Conservation (phyloP, 2,329 filamentous ascomycete species). For the Triangularia verruculosa region DNA sequence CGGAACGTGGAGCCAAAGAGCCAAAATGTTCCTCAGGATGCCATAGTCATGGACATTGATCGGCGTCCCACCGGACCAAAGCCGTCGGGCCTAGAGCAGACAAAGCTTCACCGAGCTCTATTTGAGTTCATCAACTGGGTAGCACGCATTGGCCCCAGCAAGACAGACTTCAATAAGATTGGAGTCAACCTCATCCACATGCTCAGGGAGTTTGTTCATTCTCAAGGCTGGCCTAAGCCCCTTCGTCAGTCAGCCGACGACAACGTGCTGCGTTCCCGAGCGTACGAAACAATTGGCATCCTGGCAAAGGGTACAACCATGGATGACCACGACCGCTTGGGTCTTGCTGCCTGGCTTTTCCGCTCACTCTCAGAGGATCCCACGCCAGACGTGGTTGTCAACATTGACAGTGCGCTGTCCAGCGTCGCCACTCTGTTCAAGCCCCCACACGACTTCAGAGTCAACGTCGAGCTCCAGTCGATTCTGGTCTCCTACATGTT, state of each 20-base stretch:
- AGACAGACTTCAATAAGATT: slow-evolving; percentile 59
- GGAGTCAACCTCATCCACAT: slow-evolving; percentile 66
- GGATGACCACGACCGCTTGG: slow-evolving; percentile 50
- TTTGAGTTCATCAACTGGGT: slow-evolving; percentile 88
- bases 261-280: slow-evolving; percentile 68
- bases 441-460: slow-evolving; percentile 27
- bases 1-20: slow-evolving; percentile 40
- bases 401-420: slow-evolving; percentile 85
- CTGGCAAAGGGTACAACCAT: slow-evolving; percentile 65
- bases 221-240: slow-evolving; percentile 77
- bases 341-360: slow-evolving; percentile 73
- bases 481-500: slow-evolving; percentile 69
- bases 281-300: slow-evolving; percentile 88
- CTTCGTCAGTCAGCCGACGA: slow-evolving; percentile 50
- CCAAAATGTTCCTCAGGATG: not conserved
- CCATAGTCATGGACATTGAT: slow-evolving; percentile 26
- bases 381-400: slow-evolving; percentile 72
- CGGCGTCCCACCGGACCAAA: slow-evolving; percentile 21
- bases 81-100: slow-evolving; percentile 65
- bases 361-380: slow-evolving; percentile 77
- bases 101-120: slow-evolving; percentile 76
- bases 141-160: slow-evolving; percentile 64
- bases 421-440: slow-evolving; percentile 57
- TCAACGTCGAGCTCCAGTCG: slow-evolving; percentile 39
- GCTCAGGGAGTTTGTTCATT: slow-evolving; percentile 70